Percentiles rank a stretch among this genome's conserved stretches.
phyloP scores from a whole-genome alignment of 495 filamentous ascomycete genomes.

The Xylaria grammica region DNA sequence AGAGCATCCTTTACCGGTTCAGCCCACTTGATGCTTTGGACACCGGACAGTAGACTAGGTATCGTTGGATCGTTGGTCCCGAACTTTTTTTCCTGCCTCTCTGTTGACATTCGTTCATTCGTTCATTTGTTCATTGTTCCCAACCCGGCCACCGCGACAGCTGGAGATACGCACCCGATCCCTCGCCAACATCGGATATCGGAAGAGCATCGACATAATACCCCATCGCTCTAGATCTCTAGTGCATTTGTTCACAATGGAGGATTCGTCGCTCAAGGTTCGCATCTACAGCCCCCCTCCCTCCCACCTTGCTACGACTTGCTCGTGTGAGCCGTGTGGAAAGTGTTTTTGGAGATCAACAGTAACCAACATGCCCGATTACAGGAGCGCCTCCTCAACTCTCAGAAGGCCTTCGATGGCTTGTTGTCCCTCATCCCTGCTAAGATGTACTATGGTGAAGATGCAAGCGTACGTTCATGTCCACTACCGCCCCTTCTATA shows the following conservation, averaged over 20 bases:
- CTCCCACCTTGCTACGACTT: neutral
- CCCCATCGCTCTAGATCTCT: neutral
- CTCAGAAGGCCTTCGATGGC: conserved; percentile 87
- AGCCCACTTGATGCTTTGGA: neutral
- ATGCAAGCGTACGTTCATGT: conserved; percentile 77
- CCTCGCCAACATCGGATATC: neutral
- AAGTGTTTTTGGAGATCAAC: conserved; percentile 18
- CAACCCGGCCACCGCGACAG: neutral
- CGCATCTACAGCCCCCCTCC: conserved; percentile 24
- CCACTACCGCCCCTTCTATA: conserved; percentile 7
- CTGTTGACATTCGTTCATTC: neutral
- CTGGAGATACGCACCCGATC: neutral
- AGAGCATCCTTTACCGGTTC: neutral
- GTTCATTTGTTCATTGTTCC: neutral
- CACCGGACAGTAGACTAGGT: no score
- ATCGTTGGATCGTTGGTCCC: neutral
- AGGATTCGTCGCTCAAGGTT: conserved; percentile 44
- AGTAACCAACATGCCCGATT: conserved; percentile 29
- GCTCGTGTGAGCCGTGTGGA: neutral
- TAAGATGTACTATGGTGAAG: conserved; percentile 88
- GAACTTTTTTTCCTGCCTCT: conserved; percentile 20
- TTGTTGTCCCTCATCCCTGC: conserved; percentile 91
- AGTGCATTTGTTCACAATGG: conserved; percentile 28
- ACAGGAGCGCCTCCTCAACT: conserved; percentile 84
- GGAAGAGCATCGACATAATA: neutral